Evolutionary conservation across 75 land plant genomes (phyloP).

Genomic region (Sequoiadendron giganteum): DNA sequence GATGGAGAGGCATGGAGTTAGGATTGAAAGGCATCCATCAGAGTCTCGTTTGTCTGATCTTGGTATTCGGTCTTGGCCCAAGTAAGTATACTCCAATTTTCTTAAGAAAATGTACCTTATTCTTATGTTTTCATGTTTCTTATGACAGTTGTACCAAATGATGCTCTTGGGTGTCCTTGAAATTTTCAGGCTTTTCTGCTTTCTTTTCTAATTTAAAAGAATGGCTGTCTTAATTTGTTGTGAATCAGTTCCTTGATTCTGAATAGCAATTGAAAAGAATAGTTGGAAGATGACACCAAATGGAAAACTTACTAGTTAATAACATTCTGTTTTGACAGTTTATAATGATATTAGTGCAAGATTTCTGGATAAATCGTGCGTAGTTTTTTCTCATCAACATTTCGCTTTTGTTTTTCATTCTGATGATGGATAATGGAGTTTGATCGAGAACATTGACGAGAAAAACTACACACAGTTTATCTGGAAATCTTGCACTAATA

Average conservation of each 20-base stretch:
- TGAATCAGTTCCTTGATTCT: not conserved
- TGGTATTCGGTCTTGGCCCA: constrained; percentile 26
- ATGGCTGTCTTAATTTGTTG: not conserved
- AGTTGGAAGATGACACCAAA: not conserved
- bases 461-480: too few species aligned
- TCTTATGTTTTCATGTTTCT: not conserved
- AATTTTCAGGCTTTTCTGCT: not conserved
- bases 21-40: constrained; percentile 16
- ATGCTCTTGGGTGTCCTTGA: not conserved
- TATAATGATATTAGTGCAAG: too few species aligned
- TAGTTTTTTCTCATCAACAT: too few species aligned
- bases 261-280: not conserved
- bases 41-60: constrained; percentile 21
- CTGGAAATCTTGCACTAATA: not conserved
- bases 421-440: too few species aligned
- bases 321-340: too few species aligned
- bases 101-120: not conserved
- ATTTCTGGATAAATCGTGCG: too few species aligned
- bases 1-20: constrained; percentile 6
- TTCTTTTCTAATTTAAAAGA: not conserved
- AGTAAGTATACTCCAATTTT: constrained; percentile 6
- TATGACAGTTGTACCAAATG: not conserved
- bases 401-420: too few species aligned
- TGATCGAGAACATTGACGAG: too few species aligned
- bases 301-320: not conserved